phyloP scores from a whole-genome alignment of 1,284 basidiomycete genomes.

The Malassezia psittaci region DNA sequence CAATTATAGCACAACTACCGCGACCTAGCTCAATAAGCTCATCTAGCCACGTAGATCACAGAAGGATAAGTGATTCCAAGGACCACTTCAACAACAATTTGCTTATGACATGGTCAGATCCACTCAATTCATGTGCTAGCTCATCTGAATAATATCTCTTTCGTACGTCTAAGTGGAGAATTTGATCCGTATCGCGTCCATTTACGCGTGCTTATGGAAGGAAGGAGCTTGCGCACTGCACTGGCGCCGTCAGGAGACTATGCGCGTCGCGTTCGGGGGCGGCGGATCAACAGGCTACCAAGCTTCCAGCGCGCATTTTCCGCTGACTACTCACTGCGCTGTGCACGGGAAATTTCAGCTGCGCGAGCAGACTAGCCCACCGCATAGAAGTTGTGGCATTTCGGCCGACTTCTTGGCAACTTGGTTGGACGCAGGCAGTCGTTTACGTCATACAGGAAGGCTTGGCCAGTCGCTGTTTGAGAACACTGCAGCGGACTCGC shows the following conservation, averaged over 20 bases:
- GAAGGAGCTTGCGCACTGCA: background rate
- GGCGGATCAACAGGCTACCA: background rate
- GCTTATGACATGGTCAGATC: too few relatives aligned
- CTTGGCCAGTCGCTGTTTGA: constrained; percentile 9
- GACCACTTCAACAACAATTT: too few relatives aligned
- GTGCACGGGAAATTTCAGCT: constrained; percentile 1
- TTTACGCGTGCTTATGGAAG: background rate
- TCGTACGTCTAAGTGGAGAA: too few relatives aligned
- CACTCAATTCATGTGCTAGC: too few relatives aligned
- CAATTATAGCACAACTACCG: too few relatives aligned
- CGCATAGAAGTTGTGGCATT: constrained; percentile 7
- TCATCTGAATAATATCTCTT: too few relatives aligned
- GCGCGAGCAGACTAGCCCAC: background rate
- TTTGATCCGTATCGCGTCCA: background rate
- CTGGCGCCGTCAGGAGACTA: background rate
- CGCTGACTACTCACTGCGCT: background rate
- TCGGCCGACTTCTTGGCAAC: constrained; percentile 8
- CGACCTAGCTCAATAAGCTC: too few relatives aligned
- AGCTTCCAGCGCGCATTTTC: background rate
- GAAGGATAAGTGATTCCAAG: too few relatives aligned
- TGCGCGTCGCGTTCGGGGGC: background rate
- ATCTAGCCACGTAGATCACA: too few relatives aligned
- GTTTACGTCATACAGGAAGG: background rate
- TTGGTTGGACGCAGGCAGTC: constrained; percentile 9
- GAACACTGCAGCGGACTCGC: background rate